Base-by-base conservation (phyloP, 75 land plant species). In the Cupressus sempervirens region DNA sequence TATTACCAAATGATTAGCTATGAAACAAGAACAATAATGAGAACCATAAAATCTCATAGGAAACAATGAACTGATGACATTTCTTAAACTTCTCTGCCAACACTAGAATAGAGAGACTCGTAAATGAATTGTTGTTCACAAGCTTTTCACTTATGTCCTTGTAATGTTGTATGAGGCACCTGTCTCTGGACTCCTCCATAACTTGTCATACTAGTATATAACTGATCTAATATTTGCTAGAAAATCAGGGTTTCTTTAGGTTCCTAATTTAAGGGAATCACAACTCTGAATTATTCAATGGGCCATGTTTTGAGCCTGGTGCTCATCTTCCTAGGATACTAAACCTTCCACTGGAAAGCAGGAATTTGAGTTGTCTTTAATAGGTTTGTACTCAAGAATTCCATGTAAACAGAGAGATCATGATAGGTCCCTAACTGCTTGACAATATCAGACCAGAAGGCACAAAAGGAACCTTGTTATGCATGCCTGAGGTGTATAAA, bases 381-480 rank as follows among this genome's bases (percentile, higher is more conserved):
- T 9, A 40, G 16, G 11, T 77, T 8, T 40, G 80, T 77, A 16
- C 45, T 41, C 18, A 26, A 50, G 46, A 20, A 16, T 77, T 43
- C 2, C 1, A 43, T 41, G 29, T 40, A 77, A 43, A 23, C 26
- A 18, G 45, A 77, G 48, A 77, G 80, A 41, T n/a, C 46, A 26
- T 75, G 40, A 75, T 75, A 75, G 77, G 77, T 77, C 80, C 41
- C 43, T 77, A 23, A 36, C 11, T 77, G 48, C 46, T 77, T 77
- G 46, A 12, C 46, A 77, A 23, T 77, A 9, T 77, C 48, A 40
- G 15, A 36, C n/a, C 79, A 76, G 8, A 76, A 26, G 18, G 52
- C 15, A 0, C 53, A 50, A 35, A n/a, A 20, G 7, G 80, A 1
- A 1, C 20, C 48, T 26, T 41, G 29, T 77, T 68, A 12, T 48